These are phyloP conservation scores for Metschnikowia proteae DNA, from an alignment of 805 yeast genomes.

Conservation along the genomic window DNA sequence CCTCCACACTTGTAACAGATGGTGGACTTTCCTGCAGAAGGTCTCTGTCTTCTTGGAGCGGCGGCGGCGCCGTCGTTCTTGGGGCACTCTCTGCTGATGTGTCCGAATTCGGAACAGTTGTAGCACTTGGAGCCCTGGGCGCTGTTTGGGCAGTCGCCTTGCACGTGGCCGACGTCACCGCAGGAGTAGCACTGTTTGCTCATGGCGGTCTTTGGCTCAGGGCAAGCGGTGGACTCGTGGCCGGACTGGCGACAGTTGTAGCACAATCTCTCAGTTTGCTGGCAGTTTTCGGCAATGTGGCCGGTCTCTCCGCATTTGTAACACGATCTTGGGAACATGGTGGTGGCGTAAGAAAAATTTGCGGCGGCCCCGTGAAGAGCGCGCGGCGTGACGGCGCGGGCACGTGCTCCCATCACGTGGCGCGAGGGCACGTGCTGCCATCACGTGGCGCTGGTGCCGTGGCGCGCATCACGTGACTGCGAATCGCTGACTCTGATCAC, in stretches of 20 bases:
- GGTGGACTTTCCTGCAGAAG: constrained; percentile 32
- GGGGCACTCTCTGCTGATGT: constrained; percentile 74
- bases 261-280: constrained; percentile 80
- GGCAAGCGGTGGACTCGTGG: constrained; percentile 85
- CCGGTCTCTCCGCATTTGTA: constrained; percentile 91
- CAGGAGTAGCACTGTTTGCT: constrained; percentile 92
- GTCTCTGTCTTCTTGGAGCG: constrained; percentile 20
- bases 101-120: constrained; percentile 76
- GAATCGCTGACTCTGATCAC: no score
- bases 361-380: not conserved
- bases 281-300: constrained; percentile 85
- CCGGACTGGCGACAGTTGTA: constrained; percentile 91
- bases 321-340: constrained; percentile 66
- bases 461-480: no score
- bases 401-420: no score
- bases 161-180: constrained; percentile 86
- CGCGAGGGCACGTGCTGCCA: no score
- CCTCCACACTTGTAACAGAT: constrained; percentile 91
- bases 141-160: constrained; percentile 73
- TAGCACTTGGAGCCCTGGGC: constrained; percentile 72
- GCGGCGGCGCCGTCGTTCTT: constrained; percentile 32
- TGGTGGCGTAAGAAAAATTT: constrained; percentile 10
- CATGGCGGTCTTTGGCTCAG: constrained; percentile 79
- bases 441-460: no score
- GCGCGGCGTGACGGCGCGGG: not conserved